These are phyloP conservation scores for Besnoitia besnoiti DNA, from an alignment of 169 alveolate species.

Conservation along the genomic window DNA sequence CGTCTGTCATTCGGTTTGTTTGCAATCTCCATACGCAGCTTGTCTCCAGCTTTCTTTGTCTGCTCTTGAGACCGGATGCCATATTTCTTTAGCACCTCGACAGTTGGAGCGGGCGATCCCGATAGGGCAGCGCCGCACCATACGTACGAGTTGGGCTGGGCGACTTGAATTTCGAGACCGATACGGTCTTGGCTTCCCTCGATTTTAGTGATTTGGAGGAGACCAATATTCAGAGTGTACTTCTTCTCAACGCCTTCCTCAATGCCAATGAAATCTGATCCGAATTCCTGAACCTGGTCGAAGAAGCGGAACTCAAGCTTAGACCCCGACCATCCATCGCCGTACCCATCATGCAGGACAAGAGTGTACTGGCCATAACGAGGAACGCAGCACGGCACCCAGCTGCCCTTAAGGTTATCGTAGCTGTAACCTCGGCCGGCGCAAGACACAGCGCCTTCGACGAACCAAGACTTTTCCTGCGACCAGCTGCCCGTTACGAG, in stretches of 20 bases:
- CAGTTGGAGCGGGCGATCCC: conserved; percentile 71
- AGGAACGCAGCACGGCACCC: conserved; percentile 81
- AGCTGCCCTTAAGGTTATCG: conserved; percentile 61
- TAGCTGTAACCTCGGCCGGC: conserved; percentile 76
- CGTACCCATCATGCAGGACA: conserved; percentile 73
- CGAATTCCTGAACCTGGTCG: conserved; percentile 69
- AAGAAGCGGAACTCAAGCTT: conserved; percentile 76
- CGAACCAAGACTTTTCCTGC: conserved; percentile 76
- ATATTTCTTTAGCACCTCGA: conserved; percentile 71
- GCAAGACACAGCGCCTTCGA: conserved; percentile 78
- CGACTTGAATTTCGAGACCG: conserved; percentile 63
- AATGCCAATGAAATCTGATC: conserved; percentile 68
- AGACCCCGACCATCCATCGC: conserved; percentile 78
- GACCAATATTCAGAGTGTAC: conserved; percentile 66
- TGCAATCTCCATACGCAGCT: conserved; percentile 47
- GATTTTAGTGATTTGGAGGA: conserved; percentile 44
- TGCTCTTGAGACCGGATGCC: conserved; percentile 73
- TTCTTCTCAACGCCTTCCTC: conserved; percentile 58
- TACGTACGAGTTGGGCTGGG: conserved; percentile 64
- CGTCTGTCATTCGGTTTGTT: conserved; percentile 65
- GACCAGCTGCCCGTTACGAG: conserved; percentile 72
- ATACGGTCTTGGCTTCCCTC: conserved; percentile 67
- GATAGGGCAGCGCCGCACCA: conserved; percentile 77
- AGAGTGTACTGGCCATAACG: conserved; percentile 76
- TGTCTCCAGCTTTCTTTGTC: conserved; percentile 57